Evolutionary conservation across 345 rosid species (phyloP).

Genomic region (Lepidium didymum): DNA sequence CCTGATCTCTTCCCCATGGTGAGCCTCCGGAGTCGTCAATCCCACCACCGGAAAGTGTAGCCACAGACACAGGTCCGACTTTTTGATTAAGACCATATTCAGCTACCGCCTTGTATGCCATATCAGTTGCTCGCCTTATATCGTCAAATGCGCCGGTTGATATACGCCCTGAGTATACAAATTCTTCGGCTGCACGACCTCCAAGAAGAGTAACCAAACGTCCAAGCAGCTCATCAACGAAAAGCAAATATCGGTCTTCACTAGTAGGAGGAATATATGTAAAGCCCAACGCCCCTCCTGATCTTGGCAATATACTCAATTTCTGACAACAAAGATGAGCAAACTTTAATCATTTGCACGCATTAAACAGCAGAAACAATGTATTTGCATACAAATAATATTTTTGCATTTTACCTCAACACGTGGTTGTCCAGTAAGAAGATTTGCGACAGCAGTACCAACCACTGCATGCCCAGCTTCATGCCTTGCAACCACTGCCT

Average conservation of each 20-base stretch:
- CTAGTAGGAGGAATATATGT: constrained; percentile 74
- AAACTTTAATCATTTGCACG: constrained; percentile 3
- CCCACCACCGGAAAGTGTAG: constrained; percentile 88
- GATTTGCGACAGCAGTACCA: constrained; percentile 89
- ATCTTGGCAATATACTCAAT: constrained; percentile 91
- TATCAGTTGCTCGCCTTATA: constrained; percentile 85
- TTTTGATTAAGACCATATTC: constrained; percentile 92
- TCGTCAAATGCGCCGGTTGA: constrained; percentile 98
- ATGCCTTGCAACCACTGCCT: constrained; percentile 94
- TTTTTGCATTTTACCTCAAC: constrained; percentile 62
- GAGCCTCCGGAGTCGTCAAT: constrained; percentile 66
- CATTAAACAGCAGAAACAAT: neutral
- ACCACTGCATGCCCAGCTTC: constrained; percentile 99
- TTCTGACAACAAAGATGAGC: constrained; percentile 39
- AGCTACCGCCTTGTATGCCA: constrained; percentile 95
- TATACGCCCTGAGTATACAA: constrained; percentile 82
- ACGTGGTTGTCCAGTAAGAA: constrained; percentile 84
- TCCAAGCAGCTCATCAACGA: constrained; percentile 88
- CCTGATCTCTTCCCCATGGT: constrained; percentile 95
- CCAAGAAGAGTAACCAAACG: constrained; percentile 97
- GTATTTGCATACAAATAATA: neutral
- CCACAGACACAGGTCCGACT: constrained; percentile 80
- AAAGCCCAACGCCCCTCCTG: constrained; percentile 97
- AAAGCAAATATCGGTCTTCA: constrained; percentile 90
- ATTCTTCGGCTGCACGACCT: constrained; percentile 99